Evolutionary conservation across 306 rosid species (phyloP).

Genomic region (Cucurbita ficifolia): DNA sequence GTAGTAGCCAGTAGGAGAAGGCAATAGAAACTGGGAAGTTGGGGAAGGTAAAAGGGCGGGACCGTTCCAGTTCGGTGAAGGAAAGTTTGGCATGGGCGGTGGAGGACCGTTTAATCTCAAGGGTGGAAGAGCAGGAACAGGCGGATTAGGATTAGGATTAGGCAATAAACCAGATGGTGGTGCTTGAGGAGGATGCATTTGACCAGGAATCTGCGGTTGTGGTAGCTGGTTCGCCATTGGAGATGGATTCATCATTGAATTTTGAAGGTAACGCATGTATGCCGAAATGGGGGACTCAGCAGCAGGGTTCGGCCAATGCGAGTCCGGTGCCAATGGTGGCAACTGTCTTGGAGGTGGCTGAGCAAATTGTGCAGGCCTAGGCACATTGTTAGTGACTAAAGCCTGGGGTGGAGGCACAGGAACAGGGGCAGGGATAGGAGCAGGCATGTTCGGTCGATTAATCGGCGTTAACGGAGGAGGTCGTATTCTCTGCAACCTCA

Average conservation of each 20-base stretch:
- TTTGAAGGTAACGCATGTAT: conserved; percentile 85
- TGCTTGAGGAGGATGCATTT: conserved; percentile 12
- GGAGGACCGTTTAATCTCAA: conserved; percentile 49
- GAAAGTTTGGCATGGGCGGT: conserved; percentile 24
- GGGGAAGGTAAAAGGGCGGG: conserved; percentile 76
- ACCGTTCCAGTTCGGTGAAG: conserved; percentile 35
- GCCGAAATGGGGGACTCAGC: conserved; percentile 86
- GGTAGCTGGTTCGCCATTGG: conserved; percentile 26
- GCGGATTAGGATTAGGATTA: conserved; percentile 56
- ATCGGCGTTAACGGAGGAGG: conserved; percentile 87
- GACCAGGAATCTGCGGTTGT: conserved; percentile 14
- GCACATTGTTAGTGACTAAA: conserved; percentile 10
- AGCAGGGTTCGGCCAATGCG: conserved; percentile 40
- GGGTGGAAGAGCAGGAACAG: conserved; percentile 30
- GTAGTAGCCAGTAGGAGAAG: conserved; percentile 68
- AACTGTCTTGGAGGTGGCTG: conserved; percentile 51
- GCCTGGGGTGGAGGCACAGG: conserved; percentile 36
- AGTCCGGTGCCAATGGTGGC: conserved; percentile 31
- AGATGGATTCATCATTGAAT: conserved; percentile 55
- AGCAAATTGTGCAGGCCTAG: conserved; percentile 35
- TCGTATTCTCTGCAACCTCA: conserved; percentile 74
- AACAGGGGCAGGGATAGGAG: conserved; percentile 26
- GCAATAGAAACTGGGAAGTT: conserved; percentile 75
- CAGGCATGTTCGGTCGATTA: conserved; percentile 37
- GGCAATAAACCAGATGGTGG: conserved; percentile 56